Conservation (phyloP, 2,329 filamentous ascomycete species). For the Ilyonectria sp. region DNA sequence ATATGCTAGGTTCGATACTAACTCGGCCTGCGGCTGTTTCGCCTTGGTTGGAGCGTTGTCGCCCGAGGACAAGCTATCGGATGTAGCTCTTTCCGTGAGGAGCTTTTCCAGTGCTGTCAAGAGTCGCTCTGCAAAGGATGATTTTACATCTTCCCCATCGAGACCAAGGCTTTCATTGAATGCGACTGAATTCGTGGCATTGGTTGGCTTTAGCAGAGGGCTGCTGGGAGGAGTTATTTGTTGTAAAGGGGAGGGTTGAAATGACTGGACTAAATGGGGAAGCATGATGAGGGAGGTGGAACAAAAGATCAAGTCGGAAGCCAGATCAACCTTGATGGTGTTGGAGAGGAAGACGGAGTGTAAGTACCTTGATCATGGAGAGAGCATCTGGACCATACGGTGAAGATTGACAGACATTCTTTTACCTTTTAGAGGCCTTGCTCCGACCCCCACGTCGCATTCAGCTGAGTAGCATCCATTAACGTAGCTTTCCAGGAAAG, state of each 20-base stretch:
- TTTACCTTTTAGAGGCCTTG: no score
- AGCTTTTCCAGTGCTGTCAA: neutral
- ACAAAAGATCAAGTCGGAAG: neutral
- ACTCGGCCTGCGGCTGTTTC: neutral
- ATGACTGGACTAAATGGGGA: neutral
- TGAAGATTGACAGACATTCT: no score
- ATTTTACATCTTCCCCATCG: neutral
- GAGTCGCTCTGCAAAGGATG: constrained; percentile 2
- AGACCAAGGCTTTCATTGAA: neutral
- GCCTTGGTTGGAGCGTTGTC: neutral
- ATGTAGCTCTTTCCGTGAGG: neutral
- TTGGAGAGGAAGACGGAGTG: neutral
- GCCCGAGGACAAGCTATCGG: neutral
- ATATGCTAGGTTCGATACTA: neutral
- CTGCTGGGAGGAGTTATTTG: constrained; percentile 1
- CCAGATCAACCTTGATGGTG: neutral
- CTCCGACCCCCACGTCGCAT: no score
- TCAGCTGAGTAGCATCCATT: no score
- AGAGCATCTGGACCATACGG: neutral
- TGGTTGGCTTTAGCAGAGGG: neutral
- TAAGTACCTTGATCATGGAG: neutral
- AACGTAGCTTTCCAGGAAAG: no score
- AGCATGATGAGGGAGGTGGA: neutral
- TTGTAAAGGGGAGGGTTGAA: neutral
- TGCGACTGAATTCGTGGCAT: neutral